Percentiles rank a stretch among this genome's conserved stretches.
phyloP scores from a whole-genome alignment of 1,139 yeast genomes.

The Kluyveromyces marxianus region DNA sequence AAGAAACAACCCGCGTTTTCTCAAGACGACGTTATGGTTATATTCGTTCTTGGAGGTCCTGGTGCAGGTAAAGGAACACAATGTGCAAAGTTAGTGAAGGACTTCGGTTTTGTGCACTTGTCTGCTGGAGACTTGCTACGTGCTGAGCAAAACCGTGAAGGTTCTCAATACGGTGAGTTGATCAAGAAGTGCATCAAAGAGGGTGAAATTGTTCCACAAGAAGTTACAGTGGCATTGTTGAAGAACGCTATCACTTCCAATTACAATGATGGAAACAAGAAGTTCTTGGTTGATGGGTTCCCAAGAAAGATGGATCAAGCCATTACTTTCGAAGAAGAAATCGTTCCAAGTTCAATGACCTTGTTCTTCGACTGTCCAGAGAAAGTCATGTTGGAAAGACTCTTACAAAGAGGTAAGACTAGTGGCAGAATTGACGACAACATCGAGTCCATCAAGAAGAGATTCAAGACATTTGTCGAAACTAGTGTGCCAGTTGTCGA shows the following conservation, averaged over 20 bases:
- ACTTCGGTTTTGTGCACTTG: slow-evolving; percentile 77
- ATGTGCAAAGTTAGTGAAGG: slow-evolving; percentile 73
- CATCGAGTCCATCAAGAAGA: slow-evolving; percentile 78
- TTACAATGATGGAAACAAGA: slow-evolving; percentile 41
- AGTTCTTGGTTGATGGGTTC: slow-evolving; percentile 85
- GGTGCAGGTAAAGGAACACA: slow-evolving; percentile 98
- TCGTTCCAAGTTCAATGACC: slow-evolving; percentile 70
- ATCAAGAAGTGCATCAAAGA: slow-evolving; percentile 79
- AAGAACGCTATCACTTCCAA: slow-evolving; percentile 67
- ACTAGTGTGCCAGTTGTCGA: slow-evolving; percentile 95
- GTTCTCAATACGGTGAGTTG: slow-evolving; percentile 77
- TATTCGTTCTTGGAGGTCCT: slow-evolving; percentile 77
- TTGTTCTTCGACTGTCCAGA: slow-evolving; percentile 95
- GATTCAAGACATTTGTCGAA: slow-evolving; percentile 78
- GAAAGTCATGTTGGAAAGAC: slow-evolving; percentile 72
- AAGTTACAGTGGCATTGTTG: slow-evolving; percentile 78
- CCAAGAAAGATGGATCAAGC: slow-evolving; percentile 99
- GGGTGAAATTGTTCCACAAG: slow-evolving; percentile 93
- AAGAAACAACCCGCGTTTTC: slow-evolving; percentile 40
- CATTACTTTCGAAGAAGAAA: slow-evolving; percentile 72
- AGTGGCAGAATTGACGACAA: slow-evolving; percentile 94
- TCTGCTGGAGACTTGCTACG: slow-evolving; percentile 93
- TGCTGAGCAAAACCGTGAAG: slow-evolving; percentile 80
- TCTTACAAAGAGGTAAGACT: slow-evolving; percentile 87
- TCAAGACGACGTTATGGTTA: slow-evolving; percentile 61